Percentiles rank a stretch among this genome's conserved stretches.
Evolutionary conservation across 2,329 filamentous ascomycete genomes (phyloP).

Genomic region (Microcyclospora tardicrescens): DNA sequence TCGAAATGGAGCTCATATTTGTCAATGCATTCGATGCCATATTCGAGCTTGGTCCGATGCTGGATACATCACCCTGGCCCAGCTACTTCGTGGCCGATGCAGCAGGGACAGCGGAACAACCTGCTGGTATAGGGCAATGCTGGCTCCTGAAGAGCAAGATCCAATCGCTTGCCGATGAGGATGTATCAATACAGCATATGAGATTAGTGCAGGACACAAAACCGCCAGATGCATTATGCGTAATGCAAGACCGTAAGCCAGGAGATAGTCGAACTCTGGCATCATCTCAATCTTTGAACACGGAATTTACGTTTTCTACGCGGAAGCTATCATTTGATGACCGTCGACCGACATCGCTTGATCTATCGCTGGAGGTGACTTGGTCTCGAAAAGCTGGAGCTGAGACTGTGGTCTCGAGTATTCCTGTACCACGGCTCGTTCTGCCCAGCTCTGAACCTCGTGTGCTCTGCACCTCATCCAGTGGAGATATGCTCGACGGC

Average conservation of each 20-base stretch:
- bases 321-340: slow-evolving; percentile 75
- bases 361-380: slow-evolving; percentile 59
- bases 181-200: slow-evolving; percentile 50
- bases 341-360: slow-evolving; percentile 58
- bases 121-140: slow-evolving; percentile 58
- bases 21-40: slow-evolving; percentile 82
- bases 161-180: slow-evolving; percentile 62
- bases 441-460: slow-evolving; percentile 77
- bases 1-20: slow-evolving; percentile 56
- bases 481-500: neutral
- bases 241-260: slow-evolving; percentile 11
- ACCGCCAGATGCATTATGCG: slow-evolving; percentile 50
- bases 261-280: slow-evolving; percentile 6
- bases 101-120: slow-evolving; percentile 15
- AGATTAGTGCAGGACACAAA: slow-evolving; percentile 48
- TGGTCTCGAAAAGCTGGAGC: slow-evolving; percentile 51
- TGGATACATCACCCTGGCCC: slow-evolving; percentile 72
- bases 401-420: slow-evolving; percentile 42
- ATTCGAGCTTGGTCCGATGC: slow-evolving; percentile 70
- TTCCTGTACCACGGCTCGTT: slow-evolving; percentile 67
- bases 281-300: slow-evolving; percentile 5
- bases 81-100: slow-evolving; percentile 56
- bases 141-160: slow-evolving; percentile 64
- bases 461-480: slow-evolving; percentile 46
- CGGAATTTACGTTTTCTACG: slow-evolving; percentile 41